Evolutionary conservation across 768 basidiomycete species (phyloP).

Genomic region (Tulasnella sp.): DNA sequence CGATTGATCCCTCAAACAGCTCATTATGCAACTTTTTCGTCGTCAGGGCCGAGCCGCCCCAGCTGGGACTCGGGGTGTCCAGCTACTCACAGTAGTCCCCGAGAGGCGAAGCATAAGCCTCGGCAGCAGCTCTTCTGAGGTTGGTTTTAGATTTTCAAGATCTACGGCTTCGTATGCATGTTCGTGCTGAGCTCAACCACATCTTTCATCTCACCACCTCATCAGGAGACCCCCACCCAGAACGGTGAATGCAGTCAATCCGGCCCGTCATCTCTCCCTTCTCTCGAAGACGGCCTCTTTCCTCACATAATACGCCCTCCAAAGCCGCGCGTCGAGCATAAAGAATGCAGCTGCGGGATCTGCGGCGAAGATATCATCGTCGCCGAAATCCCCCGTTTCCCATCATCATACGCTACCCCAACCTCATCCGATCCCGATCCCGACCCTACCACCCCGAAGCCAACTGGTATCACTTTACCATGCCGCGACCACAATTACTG

Average conservation of each 20-base stretch:
- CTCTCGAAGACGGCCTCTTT: neutral
- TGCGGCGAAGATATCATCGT: neutral
- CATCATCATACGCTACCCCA: neutral
- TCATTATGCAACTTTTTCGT: neutral
- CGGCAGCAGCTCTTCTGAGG: neutral
- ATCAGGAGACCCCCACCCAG: neutral
- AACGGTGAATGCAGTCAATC: neutral
- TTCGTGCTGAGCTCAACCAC: too few relatives aligned
- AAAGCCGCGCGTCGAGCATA: neutral
- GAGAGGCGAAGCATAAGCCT: neutral
- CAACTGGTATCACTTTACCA: neutral
- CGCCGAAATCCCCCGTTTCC: neutral
- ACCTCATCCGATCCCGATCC: neutral
- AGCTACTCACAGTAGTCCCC: neutral
- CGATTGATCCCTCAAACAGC: neutral
- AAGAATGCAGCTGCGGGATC: slow-evolving; percentile 3
- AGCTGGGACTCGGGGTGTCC: neutral
- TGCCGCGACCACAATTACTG: slow-evolving; percentile 8
- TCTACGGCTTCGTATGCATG: neutral
- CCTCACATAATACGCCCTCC: neutral
- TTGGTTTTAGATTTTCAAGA: neutral
- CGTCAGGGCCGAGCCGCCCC: neutral
- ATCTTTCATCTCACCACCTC: neutral
- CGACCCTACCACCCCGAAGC: neutral
- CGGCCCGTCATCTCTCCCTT: neutral